A percentile compares a stretch with the other conserved stretches of the same genome.
Evolutionary conservation across 2,329 filamentous ascomycete species (phyloP).

Genomic region (Lachnellula cervina): DNA sequence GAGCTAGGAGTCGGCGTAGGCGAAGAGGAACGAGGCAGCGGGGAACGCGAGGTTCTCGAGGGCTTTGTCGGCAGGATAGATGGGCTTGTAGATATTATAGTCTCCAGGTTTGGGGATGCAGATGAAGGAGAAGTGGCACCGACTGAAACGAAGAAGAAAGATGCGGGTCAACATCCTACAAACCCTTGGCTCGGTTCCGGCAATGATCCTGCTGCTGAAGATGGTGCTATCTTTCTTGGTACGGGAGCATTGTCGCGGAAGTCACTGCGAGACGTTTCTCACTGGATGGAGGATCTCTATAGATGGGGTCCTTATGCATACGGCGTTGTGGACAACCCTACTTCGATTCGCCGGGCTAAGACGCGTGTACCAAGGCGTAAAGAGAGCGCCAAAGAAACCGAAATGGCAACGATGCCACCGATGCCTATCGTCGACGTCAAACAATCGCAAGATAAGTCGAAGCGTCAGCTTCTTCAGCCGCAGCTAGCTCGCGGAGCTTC

Average conservation of each 20-base stretch:
- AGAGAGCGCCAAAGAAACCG: conserved; percentile 18
- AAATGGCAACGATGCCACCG: conserved; percentile 8
- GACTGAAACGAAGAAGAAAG: conserved; percentile 17
- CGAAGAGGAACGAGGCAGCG: conserved; percentile 91
- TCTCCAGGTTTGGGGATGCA: conserved; percentile 69
- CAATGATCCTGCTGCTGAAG: conserved; percentile 60
- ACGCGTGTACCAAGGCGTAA: conserved; percentile 35
- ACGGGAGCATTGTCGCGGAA: conserved; percentile 65
- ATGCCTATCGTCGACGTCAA: conserved; percentile 10
- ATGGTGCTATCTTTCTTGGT: conserved; percentile 84
- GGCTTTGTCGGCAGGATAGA: conserved; percentile 76
- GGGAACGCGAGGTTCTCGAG: conserved; percentile 88
- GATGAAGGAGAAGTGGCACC: conserved; percentile 29
- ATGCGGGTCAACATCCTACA: conserved; percentile 28
- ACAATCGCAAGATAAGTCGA: background rate
- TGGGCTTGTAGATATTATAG: conserved; percentile 81
- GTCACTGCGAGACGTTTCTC: conserved; percentile 67
- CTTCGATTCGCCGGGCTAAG: conserved; percentile 50
- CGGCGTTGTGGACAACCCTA: conserved; percentile 75
- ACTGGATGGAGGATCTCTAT: conserved; percentile 88
- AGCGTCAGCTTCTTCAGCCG: conserved; percentile 9
- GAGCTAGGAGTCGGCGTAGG: conserved; percentile 92
- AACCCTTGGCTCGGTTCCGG: conserved; percentile 68
- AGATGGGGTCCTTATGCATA: conserved; percentile 80
- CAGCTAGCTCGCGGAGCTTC: conserved; percentile 9